Base-by-base conservation (phyloP, 2,329 filamentous ascomycete species). In the Talaromyces sp. region DNA sequence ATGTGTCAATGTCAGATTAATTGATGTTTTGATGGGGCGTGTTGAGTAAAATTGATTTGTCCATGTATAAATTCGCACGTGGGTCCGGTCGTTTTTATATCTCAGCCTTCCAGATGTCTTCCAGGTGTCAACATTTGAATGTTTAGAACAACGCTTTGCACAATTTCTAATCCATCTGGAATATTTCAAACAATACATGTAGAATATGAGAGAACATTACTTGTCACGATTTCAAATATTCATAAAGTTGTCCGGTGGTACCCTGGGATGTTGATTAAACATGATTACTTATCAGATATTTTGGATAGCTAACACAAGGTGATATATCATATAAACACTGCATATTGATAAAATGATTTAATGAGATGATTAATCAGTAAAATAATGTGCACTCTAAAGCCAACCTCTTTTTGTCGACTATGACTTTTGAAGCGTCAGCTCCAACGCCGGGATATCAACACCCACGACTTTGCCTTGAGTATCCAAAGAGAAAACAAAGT, bases 401-500 rank as follows among this genome's bases (percentile, higher is more conserved):
- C 15, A 36, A 6, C 6, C 17, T n/a, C 7, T 39, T 39, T 39
- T 39, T 39, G 6, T 15, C 33, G 15, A n/a, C 36, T 39, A n/a
- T 39, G 8, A 7, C 36, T 39, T 58, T 32, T 3, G 15, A 32
- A 53, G 9, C 4, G 8, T 58, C 57, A 58, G 30, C 15, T 49
- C 27, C 19, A 53, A 30, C 6, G 47, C 47, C 11, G 47, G 57
- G 28, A 58, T 66, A 53, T 70, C 66, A n/a, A 72, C 58, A 33
- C 61, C 57, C 30, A 68, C 55, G 57, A 66, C 68, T 2, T 61
- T 59, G 2, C 65, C 66, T 42, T 58, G 42, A 6, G 22, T n/a
- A 61, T 69, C 63, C 28, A 71, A 44, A 5, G 59, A 59, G 39
- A 72, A 70, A 10, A 70, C 55, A 61, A 72, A 67, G 27, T 65